A percentile compares a stretch with the other conserved stretches of the same genome.
Evolutionary conservation across 805 yeast species (phyloP).

Genomic region (Metschnikowia lochheadii): DNA sequence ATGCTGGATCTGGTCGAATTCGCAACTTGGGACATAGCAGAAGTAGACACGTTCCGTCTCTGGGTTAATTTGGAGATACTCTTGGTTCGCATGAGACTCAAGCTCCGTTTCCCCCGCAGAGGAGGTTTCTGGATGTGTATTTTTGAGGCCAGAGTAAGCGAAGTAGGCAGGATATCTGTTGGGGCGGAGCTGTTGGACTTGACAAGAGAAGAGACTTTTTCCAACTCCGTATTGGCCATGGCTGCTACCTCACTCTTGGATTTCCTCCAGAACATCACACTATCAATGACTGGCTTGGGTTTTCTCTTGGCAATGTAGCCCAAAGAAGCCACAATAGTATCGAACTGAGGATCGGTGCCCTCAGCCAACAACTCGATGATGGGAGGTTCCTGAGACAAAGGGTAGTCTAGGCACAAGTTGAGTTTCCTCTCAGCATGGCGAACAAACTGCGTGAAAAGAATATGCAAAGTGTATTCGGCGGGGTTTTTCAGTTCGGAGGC

Average conservation of each 20-base stretch:
- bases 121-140: slow-evolving; percentile 4
- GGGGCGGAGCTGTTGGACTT: slow-evolving; percentile 2
- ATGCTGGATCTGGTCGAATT: slow-evolving; percentile 2
- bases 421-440: slow-evolving; percentile 88
- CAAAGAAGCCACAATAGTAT: slow-evolving; percentile 75
- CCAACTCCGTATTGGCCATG: slow-evolving; percentile 41
- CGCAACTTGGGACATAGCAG: slow-evolving; percentile 11
- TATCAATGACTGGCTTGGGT: slow-evolving; percentile 94
- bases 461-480: slow-evolving; percentile 89
- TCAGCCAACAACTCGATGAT: slow-evolving; percentile 68
- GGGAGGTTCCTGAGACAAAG: slow-evolving; percentile 71
- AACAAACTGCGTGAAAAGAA: slow-evolving; percentile 91
- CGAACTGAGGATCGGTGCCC: slow-evolving; percentile 84
- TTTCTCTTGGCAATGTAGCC: slow-evolving; percentile 88
- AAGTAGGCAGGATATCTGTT: background rate
- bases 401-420: slow-evolving; percentile 61
- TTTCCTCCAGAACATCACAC: slow-evolving; percentile 97
- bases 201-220: slow-evolving; percentile 29
- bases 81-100: slow-evolving; percentile 38
- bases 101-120: slow-evolving; percentile 33
- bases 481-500: slow-evolving; percentile 64
- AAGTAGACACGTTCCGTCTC: slow-evolving; percentile 48
- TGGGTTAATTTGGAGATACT: slow-evolving; percentile 40
- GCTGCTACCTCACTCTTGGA: slow-evolving; percentile 81
- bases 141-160: slow-evolving; percentile 1